phyloP scores from a whole-genome alignment of 225 moss, liverwort and hornwort genomes.

The Lunularia cruciata region DNA sequence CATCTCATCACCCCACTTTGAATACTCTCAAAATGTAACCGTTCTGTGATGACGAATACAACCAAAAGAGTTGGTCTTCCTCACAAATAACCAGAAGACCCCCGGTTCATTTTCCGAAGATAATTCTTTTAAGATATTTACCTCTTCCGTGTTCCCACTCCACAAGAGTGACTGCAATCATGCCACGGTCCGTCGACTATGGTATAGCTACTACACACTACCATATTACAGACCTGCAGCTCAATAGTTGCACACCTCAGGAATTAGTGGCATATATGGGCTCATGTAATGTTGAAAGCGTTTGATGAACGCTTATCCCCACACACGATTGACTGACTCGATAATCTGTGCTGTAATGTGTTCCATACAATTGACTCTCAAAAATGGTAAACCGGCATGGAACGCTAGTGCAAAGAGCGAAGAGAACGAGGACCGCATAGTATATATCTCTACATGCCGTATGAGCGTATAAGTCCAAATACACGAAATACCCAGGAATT shows the following conservation, averaged over 20 bases:
- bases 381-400: too few relatives aligned
- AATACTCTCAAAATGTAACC: background rate
- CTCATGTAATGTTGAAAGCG: too few relatives aligned
- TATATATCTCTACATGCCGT: too few relatives aligned
- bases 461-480: too few relatives aligned
- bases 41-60: background rate
- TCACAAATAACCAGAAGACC: background rate
- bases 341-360: too few relatives aligned
- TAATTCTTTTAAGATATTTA: conserved; percentile 19
- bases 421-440: too few relatives aligned
- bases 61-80: background rate
- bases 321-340: too few relatives aligned
- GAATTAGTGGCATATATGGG: background rate
- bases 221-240: conserved; percentile 61
- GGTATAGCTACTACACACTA: conserved; percentile 62
- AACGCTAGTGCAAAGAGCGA: too few relatives aligned
- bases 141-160: conserved; percentile 65
- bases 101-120: too few relatives aligned
- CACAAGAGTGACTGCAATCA: conserved; percentile 78
- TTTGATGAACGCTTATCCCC: too few relatives aligned
- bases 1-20: background rate
- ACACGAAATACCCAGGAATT: too few relatives aligned
- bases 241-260: background rate
- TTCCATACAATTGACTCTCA: too few relatives aligned
- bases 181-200: conserved; percentile 60